These are phyloP conservation scores for Tuber brumale DNA, from an alignment of 495 filamentous ascomycete genomes.

Conservation along the genomic window DNA sequence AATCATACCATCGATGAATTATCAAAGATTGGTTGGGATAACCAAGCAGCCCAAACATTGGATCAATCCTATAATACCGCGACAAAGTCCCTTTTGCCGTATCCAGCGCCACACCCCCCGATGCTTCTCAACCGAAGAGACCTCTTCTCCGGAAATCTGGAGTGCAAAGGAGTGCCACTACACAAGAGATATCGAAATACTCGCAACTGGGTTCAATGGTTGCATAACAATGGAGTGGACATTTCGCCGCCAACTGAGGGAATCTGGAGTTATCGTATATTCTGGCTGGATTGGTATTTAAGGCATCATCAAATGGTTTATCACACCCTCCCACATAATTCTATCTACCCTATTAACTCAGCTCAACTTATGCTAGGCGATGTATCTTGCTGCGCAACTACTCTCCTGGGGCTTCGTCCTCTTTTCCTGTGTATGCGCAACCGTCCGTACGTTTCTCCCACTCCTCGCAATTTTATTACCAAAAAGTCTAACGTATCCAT, in stretches of 20 bases:
- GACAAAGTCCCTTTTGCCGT: slow-evolving; percentile 10
- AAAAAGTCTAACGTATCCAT: neutral
- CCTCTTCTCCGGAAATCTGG: slow-evolving; percentile 14
- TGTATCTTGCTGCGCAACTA: slow-evolving; percentile 27
- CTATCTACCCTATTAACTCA: neutral
- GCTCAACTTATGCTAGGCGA: slow-evolving; percentile 5
- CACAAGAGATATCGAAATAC: slow-evolving; percentile 36
- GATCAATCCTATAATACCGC: slow-evolving; percentile 18
- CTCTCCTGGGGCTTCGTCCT: slow-evolving; percentile 36
- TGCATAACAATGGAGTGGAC: slow-evolving; percentile 35
- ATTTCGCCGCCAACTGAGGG: slow-evolving; percentile 22
- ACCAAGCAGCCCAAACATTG: slow-evolving; percentile 18
- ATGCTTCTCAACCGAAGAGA: slow-evolving; percentile 17
- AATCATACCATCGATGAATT: slow-evolving; percentile 17
- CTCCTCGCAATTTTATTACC: neutral
- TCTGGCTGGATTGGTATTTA: slow-evolving; percentile 33
- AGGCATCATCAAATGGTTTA: slow-evolving; percentile 21
- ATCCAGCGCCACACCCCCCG: slow-evolving; percentile 16
- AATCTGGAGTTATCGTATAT: slow-evolving; percentile 27
- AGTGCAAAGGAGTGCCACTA: slow-evolving; percentile 26
- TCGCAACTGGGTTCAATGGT: slow-evolving; percentile 30
- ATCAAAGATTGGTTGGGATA: slow-evolving; percentile 28
- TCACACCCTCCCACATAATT: neutral
- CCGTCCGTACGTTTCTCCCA: slow-evolving; percentile 16
- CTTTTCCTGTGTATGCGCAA: slow-evolving; percentile 37